Evolutionary conservation across 805 yeast genomes (phyloP), one percentile per base, ranked within the genome.

Genomic region (Zygoascus flipseniorum): DNA sequence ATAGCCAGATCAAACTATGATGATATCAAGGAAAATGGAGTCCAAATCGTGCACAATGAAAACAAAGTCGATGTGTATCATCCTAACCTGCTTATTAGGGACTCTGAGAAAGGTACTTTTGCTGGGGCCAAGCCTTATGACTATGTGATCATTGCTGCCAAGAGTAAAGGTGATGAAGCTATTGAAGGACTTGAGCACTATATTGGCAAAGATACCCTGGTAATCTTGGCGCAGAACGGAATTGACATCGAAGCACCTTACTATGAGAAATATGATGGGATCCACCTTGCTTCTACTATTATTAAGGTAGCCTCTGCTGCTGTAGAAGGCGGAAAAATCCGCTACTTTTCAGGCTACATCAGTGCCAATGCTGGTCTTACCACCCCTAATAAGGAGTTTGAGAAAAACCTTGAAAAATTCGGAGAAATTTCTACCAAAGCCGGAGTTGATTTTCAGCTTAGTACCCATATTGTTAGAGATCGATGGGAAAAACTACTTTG

Each of bases 401-500:
- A 14, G 32, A n/a, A 20, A 10, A 14, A 19, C 6, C 32, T 44
- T 6, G 9, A 23, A 19, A 19, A 44, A n/a, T 44, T 44, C 11
- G 16, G 31, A 3, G 47, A 44, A n/a, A 19, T 44, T 23, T 14
- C 20, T 20, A 44, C 8, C 32, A 26, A 44, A 28, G n/a, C 31
- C 6, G 47, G 47, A 2, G 31, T 44, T 5, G 11, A 20, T 23
- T 20, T n/a, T 5, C n/a, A 26, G 13, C 6, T 44, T n/a, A 47
- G 20, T 18, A 51, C 51, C 11, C 52, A 59, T 39, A 56, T 59
- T 37, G 28, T 42, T 32, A 37, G 26, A 14, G 43, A 56, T 47
- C 50, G 62, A 44, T 59, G 62, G 62, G 62, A 59, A 50, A 59
- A 59, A 50, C 54, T 56, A 8, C 53, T 56, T 13, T 59, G 61